Base-by-base conservation (phyloP, 768 basidiomycete genomes). In the Galerina marginata region DNA sequence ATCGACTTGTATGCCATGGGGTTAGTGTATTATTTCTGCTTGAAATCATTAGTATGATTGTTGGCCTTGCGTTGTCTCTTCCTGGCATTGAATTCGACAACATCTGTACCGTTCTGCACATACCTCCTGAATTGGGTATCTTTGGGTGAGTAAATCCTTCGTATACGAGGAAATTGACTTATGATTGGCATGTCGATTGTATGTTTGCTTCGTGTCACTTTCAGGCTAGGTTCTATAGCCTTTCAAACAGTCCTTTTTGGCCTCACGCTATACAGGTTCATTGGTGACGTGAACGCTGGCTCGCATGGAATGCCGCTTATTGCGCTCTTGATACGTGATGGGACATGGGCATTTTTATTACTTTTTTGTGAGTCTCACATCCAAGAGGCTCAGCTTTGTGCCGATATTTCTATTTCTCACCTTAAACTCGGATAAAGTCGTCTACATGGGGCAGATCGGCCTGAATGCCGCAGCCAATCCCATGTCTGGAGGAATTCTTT, bases 291-390 rank as follows among this genome's bases (percentile, higher is more conserved):
- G 3, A 74, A 73, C 46, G 63, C 63, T 0, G 78, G 78, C 3
- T 78, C 77, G 78, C 76, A 76, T 25, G 71, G 76, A 42, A 71
- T 75, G 0, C 81, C 78, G 0, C 62, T 83, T 4, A 55, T 79
- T 12, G 61, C 71, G 4, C 60, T 82, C 38, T 67, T 83, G 15
- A 68, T 80, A 61, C 75, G 76, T n/a, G 83, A 83, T 65, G 77
- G 82, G 4, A 75, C 77, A 5, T 77, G 78, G 72, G 77, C 78
- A 1, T 82, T 79, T 67, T 40, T 77, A 26, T 42, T 77, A 3
- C 60, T 81, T 11, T 77, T 81, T 57, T 54, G 82, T 82, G 43
- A 60, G 68, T 70, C 29, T 33, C 29, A 33, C 29, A 2, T 33
- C 29, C 29, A 33, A 33, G 29, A 33, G 29, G 7, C 29, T 33